Percentiles rank a stretch among this genome's conserved stretches.
Conservation (phyloP, 768 basidiomycete genomes). For the Tulasnella sp. region DNA sequence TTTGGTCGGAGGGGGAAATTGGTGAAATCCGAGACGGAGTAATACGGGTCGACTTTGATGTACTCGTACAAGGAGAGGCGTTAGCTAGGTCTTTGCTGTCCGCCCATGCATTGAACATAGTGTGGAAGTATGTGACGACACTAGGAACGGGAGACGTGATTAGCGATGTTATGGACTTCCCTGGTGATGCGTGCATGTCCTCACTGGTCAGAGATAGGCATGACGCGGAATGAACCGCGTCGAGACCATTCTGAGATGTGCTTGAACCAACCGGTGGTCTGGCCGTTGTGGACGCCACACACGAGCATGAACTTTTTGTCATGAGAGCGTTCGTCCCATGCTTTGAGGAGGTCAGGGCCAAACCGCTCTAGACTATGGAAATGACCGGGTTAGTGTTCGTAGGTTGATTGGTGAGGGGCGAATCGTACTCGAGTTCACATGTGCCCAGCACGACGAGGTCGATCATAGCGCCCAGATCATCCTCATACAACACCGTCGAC, state of each 20-base stretch:
- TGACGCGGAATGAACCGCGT: conserved; percentile 13
- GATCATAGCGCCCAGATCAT: neutral
- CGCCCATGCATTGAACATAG: neutral
- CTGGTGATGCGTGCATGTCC: neutral
- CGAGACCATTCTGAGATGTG: conserved; percentile 21
- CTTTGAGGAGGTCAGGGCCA: neutral
- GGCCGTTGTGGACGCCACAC: conserved; percentile 28
- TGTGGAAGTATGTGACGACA: neutral
- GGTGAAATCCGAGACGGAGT: conserved; percentile 12
- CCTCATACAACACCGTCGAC: neutral
- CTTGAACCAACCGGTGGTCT: neutral
- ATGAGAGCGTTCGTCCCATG: conserved; percentile 27
- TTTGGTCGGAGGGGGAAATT: neutral
- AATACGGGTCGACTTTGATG: conserved; percentile 26
- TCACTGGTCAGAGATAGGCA: conserved; percentile 28
- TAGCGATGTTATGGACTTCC: neutral
- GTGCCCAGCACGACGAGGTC: conserved; percentile 25
- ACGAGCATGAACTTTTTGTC: conserved; percentile 29
- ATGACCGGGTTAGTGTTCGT: neutral
- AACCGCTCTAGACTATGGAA: neutral
- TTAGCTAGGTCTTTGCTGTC: neutral
- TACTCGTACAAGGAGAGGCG: conserved; percentile 19
- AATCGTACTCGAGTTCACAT: conserved; percentile 28
- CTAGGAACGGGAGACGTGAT: neutral
- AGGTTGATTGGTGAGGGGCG: neutral